Conservation (phyloP, 768 basidiomycete species). For the Hericium alpestre region DNA sequence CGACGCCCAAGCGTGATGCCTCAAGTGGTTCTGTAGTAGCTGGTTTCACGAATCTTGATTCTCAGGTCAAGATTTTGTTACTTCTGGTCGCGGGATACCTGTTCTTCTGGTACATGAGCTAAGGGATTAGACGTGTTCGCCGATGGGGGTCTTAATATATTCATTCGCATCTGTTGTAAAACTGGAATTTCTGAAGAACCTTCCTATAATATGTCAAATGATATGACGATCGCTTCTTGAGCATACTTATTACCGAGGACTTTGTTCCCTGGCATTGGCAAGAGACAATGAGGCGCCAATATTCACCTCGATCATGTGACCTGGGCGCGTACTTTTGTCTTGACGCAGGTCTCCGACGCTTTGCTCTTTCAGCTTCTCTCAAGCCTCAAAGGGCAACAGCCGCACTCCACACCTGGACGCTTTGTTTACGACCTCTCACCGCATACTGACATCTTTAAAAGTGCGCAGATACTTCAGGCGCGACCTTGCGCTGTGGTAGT, state of each 20-base stretch:
- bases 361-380: background rate
- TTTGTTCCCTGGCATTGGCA: no score
- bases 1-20: conserved; percentile 22
- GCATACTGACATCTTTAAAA: no score
- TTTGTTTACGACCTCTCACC: no score
- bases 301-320: background rate
- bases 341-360: background rate
- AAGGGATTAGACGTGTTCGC: background rate
- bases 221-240: no score
- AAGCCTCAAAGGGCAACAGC: background rate
- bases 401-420: no score
- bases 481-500: no score
- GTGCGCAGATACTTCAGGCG: no score
- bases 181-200: no score
- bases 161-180: background rate
- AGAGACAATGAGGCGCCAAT: background rate
- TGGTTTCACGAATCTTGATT: conserved; percentile 42
- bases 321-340: background rate
- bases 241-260: no score
- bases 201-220: no score
- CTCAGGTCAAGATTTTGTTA: conserved; percentile 57
- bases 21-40: conserved; percentile 18
- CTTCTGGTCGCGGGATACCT: conserved; percentile 55
- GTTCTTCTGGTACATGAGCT: conserved; percentile 36
- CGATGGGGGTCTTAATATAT: background rate